Base-by-base conservation (phyloP, 2,329 filamentous ascomycete genomes). In the Neonectria neomacrospora region DNA sequence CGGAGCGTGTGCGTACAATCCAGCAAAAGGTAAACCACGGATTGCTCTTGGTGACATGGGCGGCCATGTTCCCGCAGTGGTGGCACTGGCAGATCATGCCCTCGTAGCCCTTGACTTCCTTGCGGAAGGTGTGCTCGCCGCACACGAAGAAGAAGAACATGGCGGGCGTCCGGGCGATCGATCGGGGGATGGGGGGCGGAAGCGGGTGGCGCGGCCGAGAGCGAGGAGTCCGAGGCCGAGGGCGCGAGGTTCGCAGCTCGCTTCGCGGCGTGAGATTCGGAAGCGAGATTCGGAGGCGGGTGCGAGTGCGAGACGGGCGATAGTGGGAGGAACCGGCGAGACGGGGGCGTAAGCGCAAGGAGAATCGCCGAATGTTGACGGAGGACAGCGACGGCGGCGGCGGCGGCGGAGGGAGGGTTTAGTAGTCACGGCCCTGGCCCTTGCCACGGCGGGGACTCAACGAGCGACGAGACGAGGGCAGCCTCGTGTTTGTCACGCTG, bases 21-120 rank as follows among this genome's bases (percentile, higher is more conserved):
- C 91, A 93, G 82, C 91, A 94, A 73, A 94, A 89, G 5, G 91
- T 94, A 74, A 94, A 94, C 89, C 90, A 93, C 44, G 88, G 88
- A 63, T 89, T 83, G 62, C 83, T 85, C 77, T 90, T 90, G 73
- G 88, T 81, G 61, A 90, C 87, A 65, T 80, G 81, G 14, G 82
- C 88, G 2, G 83, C 81, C 78, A 85, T 87, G 80, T 90, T 90
- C 55, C 88, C 87, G 76, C 88, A 90, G 77, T 90, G 88, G 76
- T 88, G 85, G 72, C 88, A 90, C 71, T 88, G 87, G 73, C 85
- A 89, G 55, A 85, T 77, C 65, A 89, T 76, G 68, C 85, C 84
- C 72, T 90, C 85, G 74, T 89, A 90, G 68, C 88, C 88, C 58
- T 85, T 77, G 47, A 88, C 81, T 59, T 87, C 81, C 73, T 83